A percentile compares a stretch with the other conserved stretches of the same genome.
phyloP scores from a whole-genome alignment of 2,329 filamentous ascomycete genomes.

The Nemania sp. region DNA sequence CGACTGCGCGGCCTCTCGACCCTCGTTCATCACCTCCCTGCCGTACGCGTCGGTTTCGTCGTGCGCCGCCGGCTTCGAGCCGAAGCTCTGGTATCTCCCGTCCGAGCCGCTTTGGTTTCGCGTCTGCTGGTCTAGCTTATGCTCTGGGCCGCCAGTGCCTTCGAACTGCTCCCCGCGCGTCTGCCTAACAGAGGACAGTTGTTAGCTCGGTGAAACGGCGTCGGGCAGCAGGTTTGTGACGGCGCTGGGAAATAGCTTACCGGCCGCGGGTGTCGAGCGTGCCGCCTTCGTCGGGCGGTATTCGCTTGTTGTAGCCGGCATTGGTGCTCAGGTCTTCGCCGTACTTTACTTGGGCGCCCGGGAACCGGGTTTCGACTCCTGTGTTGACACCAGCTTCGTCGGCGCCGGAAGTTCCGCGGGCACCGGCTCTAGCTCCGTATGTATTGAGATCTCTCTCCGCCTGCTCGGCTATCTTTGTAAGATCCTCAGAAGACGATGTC shows the following conservation, averaged over 20 bases:
- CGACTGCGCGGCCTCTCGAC: slow-evolving; percentile 43
- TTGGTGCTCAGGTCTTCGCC: slow-evolving; percentile 53
- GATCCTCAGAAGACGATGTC: slow-evolving; percentile 41
- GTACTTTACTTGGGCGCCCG: slow-evolving; percentile 46
- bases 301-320: slow-evolving; percentile 50
- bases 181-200: slow-evolving; percentile 43
- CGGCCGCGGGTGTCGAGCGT: slow-evolving; percentile 50
- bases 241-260: slow-evolving; percentile 44
- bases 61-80: slow-evolving; percentile 28
- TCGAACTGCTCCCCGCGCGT: slow-evolving; percentile 50
- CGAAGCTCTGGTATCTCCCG: slow-evolving; percentile 20
- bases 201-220: background rate
- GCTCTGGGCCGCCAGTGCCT: slow-evolving; percentile 48
- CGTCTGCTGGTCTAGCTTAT: slow-evolving; percentile 43
- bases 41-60: slow-evolving; percentile 43
- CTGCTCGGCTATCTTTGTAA: slow-evolving; percentile 49
- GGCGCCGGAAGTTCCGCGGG: slow-evolving; percentile 43
- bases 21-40: slow-evolving; percentile 40
- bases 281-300: slow-evolving; percentile 52
- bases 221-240: background rate
- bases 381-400: slow-evolving; percentile 51
- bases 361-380: slow-evolving; percentile 50
- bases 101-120: slow-evolving; percentile 42
- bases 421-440: slow-evolving; percentile 54
- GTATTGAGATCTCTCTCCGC: slow-evolving; percentile 55